Evolutionary conservation across 2,329 filamentous ascomycete genomes (phyloP).

Genomic region (Colletotrichum tanaceti): DNA sequence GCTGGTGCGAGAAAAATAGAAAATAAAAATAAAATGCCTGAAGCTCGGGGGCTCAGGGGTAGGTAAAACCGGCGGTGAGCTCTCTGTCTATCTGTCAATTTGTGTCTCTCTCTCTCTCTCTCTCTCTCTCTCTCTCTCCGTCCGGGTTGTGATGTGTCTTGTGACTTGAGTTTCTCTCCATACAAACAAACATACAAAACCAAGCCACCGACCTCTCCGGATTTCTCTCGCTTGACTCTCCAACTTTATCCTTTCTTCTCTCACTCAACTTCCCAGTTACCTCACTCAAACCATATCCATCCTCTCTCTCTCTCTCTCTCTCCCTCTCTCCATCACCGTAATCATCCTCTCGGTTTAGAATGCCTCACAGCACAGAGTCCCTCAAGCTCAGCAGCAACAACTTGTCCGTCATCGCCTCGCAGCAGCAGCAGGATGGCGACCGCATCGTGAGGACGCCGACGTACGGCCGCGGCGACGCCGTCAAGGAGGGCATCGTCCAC

Average conservation of each 20-base stretch:
- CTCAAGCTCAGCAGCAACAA: conserved; percentile 38
- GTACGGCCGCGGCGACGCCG: conserved; percentile 57
- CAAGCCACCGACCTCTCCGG: background rate
- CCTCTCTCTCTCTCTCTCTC: too few species aligned
- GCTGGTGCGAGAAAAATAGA: too few species aligned
- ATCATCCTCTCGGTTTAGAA: conserved; percentile 19
- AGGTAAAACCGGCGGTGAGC: conserved; percentile 20
- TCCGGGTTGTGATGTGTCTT: too few species aligned
- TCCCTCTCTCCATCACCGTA: background rate
- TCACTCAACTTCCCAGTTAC: background rate
- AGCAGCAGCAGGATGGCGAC: conserved; percentile 33
- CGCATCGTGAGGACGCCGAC: conserved; percentile 49
- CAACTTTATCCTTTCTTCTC: background rate
- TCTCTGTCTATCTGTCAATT: too few species aligned
- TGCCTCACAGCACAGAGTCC: conserved; percentile 40
- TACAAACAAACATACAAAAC: conserved; percentile 9
- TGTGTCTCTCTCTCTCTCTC: too few species aligned
- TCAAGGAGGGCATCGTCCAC: conserved; percentile 67
- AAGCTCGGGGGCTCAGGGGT: conserved; percentile 29
- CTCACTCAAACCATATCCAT: too few species aligned
- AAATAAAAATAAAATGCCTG: background rate
- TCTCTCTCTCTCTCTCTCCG: too few species aligned
- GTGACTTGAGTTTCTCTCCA: conserved; percentile 5
- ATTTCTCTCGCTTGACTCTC: background rate
- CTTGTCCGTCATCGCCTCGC: conserved; percentile 33